These are phyloP conservation scores for Silene coronaria DNA, from an alignment of 179 eudicot genomes.

Conservation along the genomic window DNA sequence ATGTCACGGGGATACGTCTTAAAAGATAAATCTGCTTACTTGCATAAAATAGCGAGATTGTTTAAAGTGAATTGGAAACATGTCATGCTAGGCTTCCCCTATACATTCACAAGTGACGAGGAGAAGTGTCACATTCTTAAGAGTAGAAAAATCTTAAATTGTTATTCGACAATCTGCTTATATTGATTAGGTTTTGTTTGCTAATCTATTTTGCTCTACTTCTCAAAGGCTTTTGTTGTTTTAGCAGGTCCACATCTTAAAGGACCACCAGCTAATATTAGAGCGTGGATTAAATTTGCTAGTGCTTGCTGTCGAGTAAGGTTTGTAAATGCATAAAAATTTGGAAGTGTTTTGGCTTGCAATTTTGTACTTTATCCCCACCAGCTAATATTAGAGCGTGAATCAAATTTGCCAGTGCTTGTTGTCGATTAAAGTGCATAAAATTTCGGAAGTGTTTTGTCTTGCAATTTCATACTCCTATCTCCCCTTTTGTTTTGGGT, in stretches of 20 bases:
- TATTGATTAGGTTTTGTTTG: not conserved
- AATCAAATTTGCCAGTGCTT: constrained; percentile 53
- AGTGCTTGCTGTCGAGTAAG: constrained; percentile 50
- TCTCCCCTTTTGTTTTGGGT: too few species aligned
- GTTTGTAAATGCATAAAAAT: constrained; percentile 30
- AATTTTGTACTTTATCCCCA: constrained; percentile 19
- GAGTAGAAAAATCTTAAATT: not conserved
- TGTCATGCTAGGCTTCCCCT: not conserved
- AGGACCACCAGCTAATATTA: constrained; percentile 66
- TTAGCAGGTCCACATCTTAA: constrained; percentile 34
- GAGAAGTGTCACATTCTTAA: not conserved
- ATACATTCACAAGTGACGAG: not conserved
- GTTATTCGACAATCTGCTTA: not conserved
- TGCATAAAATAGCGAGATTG: not conserved
- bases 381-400: constrained; percentile 66
- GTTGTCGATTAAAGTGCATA: constrained; percentile 49
- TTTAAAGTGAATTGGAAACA: not conserved
- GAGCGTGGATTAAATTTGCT: constrained; percentile 62
- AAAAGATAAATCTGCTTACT: not conserved
- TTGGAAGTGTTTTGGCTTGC: not conserved
- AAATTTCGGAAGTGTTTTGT: not conserved
- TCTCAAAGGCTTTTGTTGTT: constrained; percentile 25
- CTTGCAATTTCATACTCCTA: not conserved
- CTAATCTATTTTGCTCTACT: constrained; percentile 10
- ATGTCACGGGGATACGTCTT: too few species aligned